A percentile compares a stretch with the other conserved stretches of the same genome.
Evolutionary conservation across 257 asterid genomes (phyloP).

Genomic region (Fraxinus pennsylvanica): DNA sequence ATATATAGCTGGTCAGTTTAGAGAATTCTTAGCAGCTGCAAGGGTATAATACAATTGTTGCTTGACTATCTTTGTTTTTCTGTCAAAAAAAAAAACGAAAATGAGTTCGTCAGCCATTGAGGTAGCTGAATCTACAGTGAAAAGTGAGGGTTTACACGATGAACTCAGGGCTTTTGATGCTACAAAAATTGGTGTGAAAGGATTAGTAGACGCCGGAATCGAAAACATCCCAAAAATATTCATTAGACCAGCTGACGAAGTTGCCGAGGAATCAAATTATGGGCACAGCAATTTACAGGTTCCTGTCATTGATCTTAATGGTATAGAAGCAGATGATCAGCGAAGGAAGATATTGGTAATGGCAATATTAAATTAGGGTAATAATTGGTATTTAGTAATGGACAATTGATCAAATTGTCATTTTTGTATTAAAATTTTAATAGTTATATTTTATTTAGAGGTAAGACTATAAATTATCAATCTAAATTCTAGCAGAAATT

Average conservation of each 20-base stretch:
- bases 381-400: no score
- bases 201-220: conserved; percentile 26
- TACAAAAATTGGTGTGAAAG: conserved; percentile 21
- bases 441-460: no score
- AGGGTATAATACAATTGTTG: no score
- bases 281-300: background rate
- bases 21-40: no score
- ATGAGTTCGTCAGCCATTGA: background rate
- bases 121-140: background rate
- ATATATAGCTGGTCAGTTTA: no score
- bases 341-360: background rate
- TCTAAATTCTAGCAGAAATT: no score
- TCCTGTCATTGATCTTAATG: conserved; percentile 21
- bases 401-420: no score
- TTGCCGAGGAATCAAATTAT: background rate
- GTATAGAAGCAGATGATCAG: background rate
- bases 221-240: conserved; percentile 26
- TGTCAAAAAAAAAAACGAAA: no score
- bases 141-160: background rate
- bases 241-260: background rate
- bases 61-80: no score
- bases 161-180: conserved; percentile 5
- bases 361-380: no score
- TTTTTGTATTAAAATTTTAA: no score
- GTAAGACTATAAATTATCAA: no score